These are phyloP conservation scores for Tylopilus sp. DNA, from an alignment of 1,284 basidiomycete species.

Conservation along the genomic window DNA sequence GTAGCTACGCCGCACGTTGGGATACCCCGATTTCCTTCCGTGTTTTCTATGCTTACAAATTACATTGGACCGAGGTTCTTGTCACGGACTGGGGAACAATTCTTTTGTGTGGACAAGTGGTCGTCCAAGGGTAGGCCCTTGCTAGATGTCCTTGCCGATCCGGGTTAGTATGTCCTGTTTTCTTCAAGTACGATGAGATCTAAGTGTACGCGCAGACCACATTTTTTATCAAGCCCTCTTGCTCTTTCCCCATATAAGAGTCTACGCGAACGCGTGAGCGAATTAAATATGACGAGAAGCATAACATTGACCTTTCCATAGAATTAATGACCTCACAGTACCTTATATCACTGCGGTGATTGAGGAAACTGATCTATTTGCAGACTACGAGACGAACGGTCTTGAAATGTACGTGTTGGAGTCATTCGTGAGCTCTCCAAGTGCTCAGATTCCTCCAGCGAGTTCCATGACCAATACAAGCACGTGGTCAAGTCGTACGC, in stretches of 20 bases:
- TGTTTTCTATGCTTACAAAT: slow-evolving; percentile 54
- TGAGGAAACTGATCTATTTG: slow-evolving; percentile 65
- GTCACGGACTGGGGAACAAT: slow-evolving; percentile 81
- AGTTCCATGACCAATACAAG: slow-evolving; percentile 51
- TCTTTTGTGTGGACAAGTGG: slow-evolving; percentile 74
- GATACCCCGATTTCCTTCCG: slow-evolving; percentile 52
- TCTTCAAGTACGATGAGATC: not conserved
- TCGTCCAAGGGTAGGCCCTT: slow-evolving; percentile 64
- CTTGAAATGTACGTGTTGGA: slow-evolving; percentile 56
- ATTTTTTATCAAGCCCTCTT: slow-evolving; percentile 75
- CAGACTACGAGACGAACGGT: slow-evolving; percentile 51
- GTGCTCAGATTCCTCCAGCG: slow-evolving; percentile 36
- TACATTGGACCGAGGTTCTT: slow-evolving; percentile 69
- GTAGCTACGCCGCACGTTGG: slow-evolving; percentile 82
- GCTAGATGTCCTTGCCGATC: slow-evolving; percentile 82
- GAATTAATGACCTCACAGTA: slow-evolving; percentile 74
- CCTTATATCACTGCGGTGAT: slow-evolving; percentile 78
- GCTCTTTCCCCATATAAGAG: slow-evolving; percentile 63
- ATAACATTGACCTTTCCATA: slow-evolving; percentile 24
- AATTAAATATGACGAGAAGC: slow-evolving; percentile 1
- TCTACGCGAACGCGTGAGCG: slow-evolving; percentile 81
- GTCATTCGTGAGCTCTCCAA: slow-evolving; percentile 1
- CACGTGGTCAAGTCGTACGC: slow-evolving; percentile 52
- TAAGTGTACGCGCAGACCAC: slow-evolving; percentile 43
- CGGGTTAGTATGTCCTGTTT: slow-evolving; percentile 44